A percentile compares a stretch with the other conserved stretches of the same genome.
phyloP scores from a whole-genome alignment of 805 yeast species.

The Teunomyces aglyptinius region DNA sequence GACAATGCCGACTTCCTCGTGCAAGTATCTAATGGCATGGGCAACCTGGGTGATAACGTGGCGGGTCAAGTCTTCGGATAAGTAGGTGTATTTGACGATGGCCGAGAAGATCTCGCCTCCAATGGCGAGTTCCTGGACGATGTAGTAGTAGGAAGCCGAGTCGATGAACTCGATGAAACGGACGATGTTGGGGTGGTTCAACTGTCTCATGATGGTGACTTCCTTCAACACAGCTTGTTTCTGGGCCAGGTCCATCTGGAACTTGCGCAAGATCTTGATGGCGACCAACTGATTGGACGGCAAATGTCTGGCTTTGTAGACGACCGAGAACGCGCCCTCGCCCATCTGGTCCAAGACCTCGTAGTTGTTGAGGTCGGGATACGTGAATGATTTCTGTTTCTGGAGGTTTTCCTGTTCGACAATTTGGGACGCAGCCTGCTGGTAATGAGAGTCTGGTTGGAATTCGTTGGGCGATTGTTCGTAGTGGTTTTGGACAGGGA shows the following conservation, averaged over 20 bases:
- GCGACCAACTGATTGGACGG: conserved; percentile 45
- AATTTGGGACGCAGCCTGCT: conserved; percentile 30
- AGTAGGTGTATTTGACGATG: conserved; percentile 73
- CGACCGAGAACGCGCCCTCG: conserved; percentile 81
- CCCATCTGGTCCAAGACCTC: conserved; percentile 55
- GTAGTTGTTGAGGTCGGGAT: conserved; percentile 43
- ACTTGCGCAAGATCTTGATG: conserved; percentile 63
- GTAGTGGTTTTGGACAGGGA: neutral
- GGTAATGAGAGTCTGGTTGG: conserved; percentile 13
- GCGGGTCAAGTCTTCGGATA: conserved; percentile 63
- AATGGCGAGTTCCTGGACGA: conserved; percentile 67
- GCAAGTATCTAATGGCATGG: conserved; percentile 64
- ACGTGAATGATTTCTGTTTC: conserved; percentile 21
- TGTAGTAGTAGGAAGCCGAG: conserved; percentile 57
- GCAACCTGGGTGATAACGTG: conserved; percentile 66
- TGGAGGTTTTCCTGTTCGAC: conserved; percentile 35
- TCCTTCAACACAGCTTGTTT: conserved; percentile 75
- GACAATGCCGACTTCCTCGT: conserved; percentile 71
- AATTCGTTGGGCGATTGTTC: neutral
- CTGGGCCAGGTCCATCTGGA: conserved; percentile 60
- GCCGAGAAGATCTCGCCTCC: conserved; percentile 84
- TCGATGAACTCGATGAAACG: conserved; percentile 65
- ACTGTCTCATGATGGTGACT: conserved; percentile 69
- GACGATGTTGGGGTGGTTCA: conserved; percentile 64
- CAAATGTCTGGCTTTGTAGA: conserved; percentile 55